phyloP scores from a whole-genome alignment of 2,329 filamentous ascomycete genomes.

The Chaetomium olivaceum region DNA sequence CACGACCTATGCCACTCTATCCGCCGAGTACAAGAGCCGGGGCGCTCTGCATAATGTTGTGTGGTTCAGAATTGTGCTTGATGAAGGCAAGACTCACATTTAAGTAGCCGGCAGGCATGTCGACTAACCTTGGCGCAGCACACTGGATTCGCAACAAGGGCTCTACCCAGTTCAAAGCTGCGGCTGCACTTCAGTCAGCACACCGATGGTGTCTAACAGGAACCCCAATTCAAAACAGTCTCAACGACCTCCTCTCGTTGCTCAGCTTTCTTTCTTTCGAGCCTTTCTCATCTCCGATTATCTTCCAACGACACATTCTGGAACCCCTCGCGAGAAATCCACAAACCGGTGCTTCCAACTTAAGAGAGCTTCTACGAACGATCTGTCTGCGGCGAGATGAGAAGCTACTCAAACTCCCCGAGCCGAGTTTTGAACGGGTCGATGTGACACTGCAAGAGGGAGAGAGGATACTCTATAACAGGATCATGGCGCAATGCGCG shows the following conservation, averaged over 20 bases:
- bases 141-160: constrained; percentile 3
- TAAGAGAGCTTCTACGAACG: not conserved
- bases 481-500: not conserved
- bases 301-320: not conserved
- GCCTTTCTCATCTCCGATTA: not conserved
- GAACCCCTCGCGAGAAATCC: not conserved
- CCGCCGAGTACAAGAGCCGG: not conserved
- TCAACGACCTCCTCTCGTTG: constrained; percentile 1
- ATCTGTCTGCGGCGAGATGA: not conserved
- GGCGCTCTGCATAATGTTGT: not conserved
- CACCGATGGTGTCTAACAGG: constrained; percentile 2
- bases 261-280: not conserved
- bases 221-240: constrained; percentile 6
- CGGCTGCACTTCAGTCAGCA: not conserved
- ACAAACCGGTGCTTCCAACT: not conserved
- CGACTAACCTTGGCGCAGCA: not conserved
- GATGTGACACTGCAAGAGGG: not conserved
- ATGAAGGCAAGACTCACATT: not conserved
- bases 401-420: not conserved
- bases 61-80: constrained; percentile 1
- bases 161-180: not conserved
- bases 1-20: not conserved
- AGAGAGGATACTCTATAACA: not conserved
- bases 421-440: not conserved
- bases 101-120: not conserved